Evolutionary conservation across 2,329 filamentous ascomycete genomes (phyloP), one percentile per base, ranked within the genome.

Genomic region (Colletotrichum liriopes): DNA sequence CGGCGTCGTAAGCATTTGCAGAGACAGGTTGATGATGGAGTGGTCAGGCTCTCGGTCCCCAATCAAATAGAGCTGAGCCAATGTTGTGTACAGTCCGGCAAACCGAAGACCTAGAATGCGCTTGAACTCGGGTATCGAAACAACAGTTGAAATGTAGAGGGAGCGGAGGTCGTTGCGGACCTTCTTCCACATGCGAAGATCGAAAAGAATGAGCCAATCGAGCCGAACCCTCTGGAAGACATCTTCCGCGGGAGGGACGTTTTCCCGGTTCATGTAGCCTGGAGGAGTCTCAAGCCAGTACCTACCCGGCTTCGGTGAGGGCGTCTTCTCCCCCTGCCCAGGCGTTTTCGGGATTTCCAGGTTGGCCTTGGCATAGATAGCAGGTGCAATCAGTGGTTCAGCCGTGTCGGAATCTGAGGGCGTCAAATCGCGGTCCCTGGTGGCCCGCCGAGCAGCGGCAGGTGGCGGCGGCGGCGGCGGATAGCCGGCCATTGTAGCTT

Each of bases 1-100:
- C 1, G 96, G 95, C 0, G 96, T 98, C 0, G 96, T 99, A 74
- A 99, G 86, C 90, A 99, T 97, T 80, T 99, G 96, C 39, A 98
- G 86, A 5, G 96, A 98, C 47, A 99, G 90, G 79, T 98, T 98
- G 86, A 99, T 98, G 79, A 99, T 98, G 14, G 96, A 98, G 82
- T 98, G 96, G 78, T 99, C 96, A 2, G 96, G 96, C 81, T 99
- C 96, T 74, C 96, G 89, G 79, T 99, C 96, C 18, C 96, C 96
- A 75, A 99, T 96, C 39, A 99, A 89, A 80, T 98, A 99, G 4
- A 99, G 86, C 80, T 99, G 96, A 6, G 96, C 95, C 59, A 99
- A 85, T 2, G 93, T 94, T 1, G 96, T 98, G 82, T 99, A 99
- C 3, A 99, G 87, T 0, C 95, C 96, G 65, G 97, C 94, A 80